Evolutionary conservation across 441 rosid genomes (phyloP), one percentile per base, ranked within the genome.

Genomic region (Mallotus repandus): DNA sequence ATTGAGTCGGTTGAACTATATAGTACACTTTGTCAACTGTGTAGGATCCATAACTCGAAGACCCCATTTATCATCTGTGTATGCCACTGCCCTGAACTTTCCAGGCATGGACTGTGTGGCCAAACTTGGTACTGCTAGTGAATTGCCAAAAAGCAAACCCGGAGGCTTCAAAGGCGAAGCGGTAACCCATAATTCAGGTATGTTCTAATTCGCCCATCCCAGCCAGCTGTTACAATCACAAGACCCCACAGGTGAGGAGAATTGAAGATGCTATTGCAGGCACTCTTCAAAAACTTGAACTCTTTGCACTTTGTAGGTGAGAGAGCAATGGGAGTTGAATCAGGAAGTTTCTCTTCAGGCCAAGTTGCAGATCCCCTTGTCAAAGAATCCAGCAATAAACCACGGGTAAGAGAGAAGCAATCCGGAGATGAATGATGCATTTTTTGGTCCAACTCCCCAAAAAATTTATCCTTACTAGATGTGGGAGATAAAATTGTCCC

Each of bases 101-200:
- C 68, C 50, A 21, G 56, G n/a, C 13, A 4, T 46, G 32, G 2
- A 43, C 46, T 43, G 46, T 43, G 21, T 32, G 32, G 59, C 13
- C n/a, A 43, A 57, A 11, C n/a, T 21, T 2, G n/a, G 7, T 5
- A 0, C 10, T 19, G 22, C 21, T 9, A 4, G 5, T 38, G 13
- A n/a, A 32, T n/a, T 14, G 56, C 45, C 16, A 35, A 57, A 70
- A 11, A 32, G 3, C 29, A 5, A 70, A n/a, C 35, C 50, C 21
- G 15, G 11, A 52, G 63, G 15, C 3, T 13, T 77, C 71, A 83
- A 63, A 76, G 60, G 12, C 78, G 84, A 49, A 83, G 86, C 8
- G 99, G 99, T 52, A 94, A 81, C 10, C 99, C 99, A 32, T 94
- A 91, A 80, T 96, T 96, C 67, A 83, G 94, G 85, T 92, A 96